Evolutionary conservation across 2,329 filamentous ascomycete genomes (phyloP), one percentile per base, ranked within the genome.

Genomic region (Fusarium tupiense): DNA sequence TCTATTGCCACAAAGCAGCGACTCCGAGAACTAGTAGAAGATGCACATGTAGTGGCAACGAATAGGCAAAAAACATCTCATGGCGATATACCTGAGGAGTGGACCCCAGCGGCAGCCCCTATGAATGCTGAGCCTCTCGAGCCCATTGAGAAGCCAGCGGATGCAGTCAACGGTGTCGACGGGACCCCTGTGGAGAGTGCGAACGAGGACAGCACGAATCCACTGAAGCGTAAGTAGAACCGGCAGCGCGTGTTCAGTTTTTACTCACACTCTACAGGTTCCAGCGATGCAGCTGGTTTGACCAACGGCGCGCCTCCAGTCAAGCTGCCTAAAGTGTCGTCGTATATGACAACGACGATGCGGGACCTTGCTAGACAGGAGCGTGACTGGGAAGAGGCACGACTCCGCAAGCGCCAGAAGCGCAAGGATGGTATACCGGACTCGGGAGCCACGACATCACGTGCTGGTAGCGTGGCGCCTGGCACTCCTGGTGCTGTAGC

Each of bases 1-100:
- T 96, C 94, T 11, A 88, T 98, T 64, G 93, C 94, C 24, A 91
- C 94, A 16, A 94, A 96, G 80, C 93, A 97, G 76, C 89, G 94
- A 35, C 77, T 98, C 43, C 88, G 93, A 61, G 90, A 91, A 19
- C 83, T 98, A 37, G 80, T 98, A 8, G 93, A 95, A 78, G 95
- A 98, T 77, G 91, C 94, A 17, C 89, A 91, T 62, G 88, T 88
- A 16, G 84, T 97, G 52, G 90, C 94, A 7, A 87, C 88, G 67
- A 93, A 90, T 67, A 90, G 96, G 61, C 92, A 94, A 79, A 91
- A 88, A 69, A 93, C 92, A 26, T 94, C 95, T 5, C 93, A 97
- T 81, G 96, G 95, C 3, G 85, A 91, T 38, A 86, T 98, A 11
- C 93, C 94, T 6, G 86, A 89, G 16, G 93, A 95, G 62, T 96